Evolutionary conservation across 73 alveolate genomes (phyloP), one percentile per base, ranked within the genome.

Genomic region (Paramecium caudatum): DNA sequence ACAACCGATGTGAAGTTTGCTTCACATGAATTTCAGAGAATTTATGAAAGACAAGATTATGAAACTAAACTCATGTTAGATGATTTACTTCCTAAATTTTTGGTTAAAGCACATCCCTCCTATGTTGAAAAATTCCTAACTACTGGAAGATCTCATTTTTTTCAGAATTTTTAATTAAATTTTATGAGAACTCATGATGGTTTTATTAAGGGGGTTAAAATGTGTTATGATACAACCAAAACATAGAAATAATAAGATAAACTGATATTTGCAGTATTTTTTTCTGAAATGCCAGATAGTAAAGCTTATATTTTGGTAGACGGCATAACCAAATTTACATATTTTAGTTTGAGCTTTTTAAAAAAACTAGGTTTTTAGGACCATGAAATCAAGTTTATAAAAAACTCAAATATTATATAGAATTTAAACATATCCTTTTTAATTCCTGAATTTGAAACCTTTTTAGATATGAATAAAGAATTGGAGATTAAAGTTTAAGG

Each of bases 151-250:
- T 65, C 83, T 25, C 16, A 6, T 25, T 65, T 33, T 65, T 65
- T 33, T 43, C 39, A 36, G 34, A 65, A 36, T 34, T 65, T 65
- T 32, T 15, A 36, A 15, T 33, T 33, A 33, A 65, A 65, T 65
- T 65, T 65, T 30, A 25, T 65, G 39, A 65, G 39, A 12, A 65
- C 83, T 1, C 6, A 30, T 0, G 49, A 65, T 4, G 83, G 83
- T 25, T 65, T 65, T 13, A 65, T 65, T 12, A 65, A 65, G 15
- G 47, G 83, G 7, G 55, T 65, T 0, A n/a, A n/a, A 8, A 65
- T 36, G 47, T 65, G 83, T 65, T 65, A 33, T 65, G 83, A 65
- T 65, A 25, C 30, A 55, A 55, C 80, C 30, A 55, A 55, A 55
- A 55, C 30, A 4, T 37, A 3, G 1, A 55, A 55, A 6, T 15